These are phyloP conservation scores for Phialophora expanda DNA, from an alignment of 2,329 filamentous ascomycete species.

Conservation along the genomic window DNA sequence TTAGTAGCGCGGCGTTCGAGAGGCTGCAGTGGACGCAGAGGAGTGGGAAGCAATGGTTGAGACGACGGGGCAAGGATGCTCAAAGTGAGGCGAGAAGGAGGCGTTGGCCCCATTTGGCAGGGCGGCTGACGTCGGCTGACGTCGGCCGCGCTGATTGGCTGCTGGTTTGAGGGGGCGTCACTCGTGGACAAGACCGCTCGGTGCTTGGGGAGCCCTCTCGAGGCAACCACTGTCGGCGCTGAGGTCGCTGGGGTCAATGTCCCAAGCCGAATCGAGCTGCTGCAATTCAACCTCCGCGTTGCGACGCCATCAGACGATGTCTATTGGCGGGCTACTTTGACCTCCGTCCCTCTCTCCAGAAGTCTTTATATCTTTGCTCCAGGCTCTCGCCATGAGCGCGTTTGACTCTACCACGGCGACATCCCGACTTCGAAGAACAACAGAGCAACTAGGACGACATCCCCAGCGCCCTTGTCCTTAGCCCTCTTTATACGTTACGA, in stretches of 20 bases:
- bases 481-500: slow-evolving; percentile 17
- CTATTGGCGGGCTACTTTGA: background rate
- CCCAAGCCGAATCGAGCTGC: background rate
- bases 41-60: slow-evolving; percentile 2
- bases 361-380: slow-evolving; percentile 17
- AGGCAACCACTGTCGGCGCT: slow-evolving; percentile 11
- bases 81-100: slow-evolving; percentile 21
- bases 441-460: background rate
- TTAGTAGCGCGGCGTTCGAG: slow-evolving; percentile 12
- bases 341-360: background rate
- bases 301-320: background rate
- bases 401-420: slow-evolving; percentile 9
- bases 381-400: slow-evolving; percentile 11
- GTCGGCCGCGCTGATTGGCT: slow-evolving; percentile 11
- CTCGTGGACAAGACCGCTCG: background rate
- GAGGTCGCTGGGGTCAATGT: slow-evolving; percentile 6
- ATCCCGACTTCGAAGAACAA: background rate
- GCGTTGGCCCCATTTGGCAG: slow-evolving; percentile 16
- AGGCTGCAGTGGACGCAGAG: background rate
- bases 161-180: background rate
- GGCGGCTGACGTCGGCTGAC: slow-evolving; percentile 11
- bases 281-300: background rate
- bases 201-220: background rate
- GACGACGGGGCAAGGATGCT: slow-evolving; percentile 10
- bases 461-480: background rate